Conservation (phyloP, 148 eudicot genomes). For the Simmondsia chinensis region DNA sequence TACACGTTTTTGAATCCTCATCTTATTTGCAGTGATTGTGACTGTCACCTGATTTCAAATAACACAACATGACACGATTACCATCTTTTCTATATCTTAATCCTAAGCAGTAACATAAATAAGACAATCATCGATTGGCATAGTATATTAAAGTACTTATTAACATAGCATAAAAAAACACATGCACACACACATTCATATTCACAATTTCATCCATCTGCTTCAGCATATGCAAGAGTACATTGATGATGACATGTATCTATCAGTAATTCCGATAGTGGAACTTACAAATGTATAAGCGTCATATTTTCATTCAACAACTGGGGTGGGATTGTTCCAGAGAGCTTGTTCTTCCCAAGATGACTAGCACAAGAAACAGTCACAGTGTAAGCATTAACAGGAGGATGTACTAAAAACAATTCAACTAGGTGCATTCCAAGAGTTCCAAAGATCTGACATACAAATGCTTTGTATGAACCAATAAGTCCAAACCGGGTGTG, state of each 20-base stretch:
- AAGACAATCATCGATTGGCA: too few species aligned
- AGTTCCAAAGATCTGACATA: slow-evolving; percentile 16
- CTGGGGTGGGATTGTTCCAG: slow-evolving; percentile 55
- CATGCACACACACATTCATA: too few species aligned
- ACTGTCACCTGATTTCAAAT: too few species aligned
- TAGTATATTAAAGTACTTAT: too few species aligned
- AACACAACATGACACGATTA: too few species aligned
- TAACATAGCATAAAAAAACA: too few species aligned
- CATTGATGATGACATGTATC: not conserved
- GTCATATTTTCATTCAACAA: slow-evolving; percentile 55
- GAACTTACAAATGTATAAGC: slow-evolving; percentile 70
- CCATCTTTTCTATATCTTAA: too few species aligned
- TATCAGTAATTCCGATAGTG: not conserved
- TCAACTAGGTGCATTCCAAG: not conserved
- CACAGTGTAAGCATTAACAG: too few species aligned
- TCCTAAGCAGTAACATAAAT: too few species aligned
- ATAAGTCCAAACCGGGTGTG: slow-evolving; percentile 50
- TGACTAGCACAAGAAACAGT: slow-evolving; percentile 38
- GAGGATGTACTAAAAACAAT: not conserved
- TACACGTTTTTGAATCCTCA: too few species aligned
- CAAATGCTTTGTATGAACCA: slow-evolving; percentile 57
- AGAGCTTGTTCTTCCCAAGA: slow-evolving; percentile 65
- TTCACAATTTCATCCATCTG: too few species aligned
- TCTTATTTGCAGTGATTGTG: too few species aligned
- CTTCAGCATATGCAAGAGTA: not conserved